Evolutionary conservation across 345 rosid genomes (phyloP), one percentile per base, ranked within the genome.

Genomic region (Acer campestre): DNA sequence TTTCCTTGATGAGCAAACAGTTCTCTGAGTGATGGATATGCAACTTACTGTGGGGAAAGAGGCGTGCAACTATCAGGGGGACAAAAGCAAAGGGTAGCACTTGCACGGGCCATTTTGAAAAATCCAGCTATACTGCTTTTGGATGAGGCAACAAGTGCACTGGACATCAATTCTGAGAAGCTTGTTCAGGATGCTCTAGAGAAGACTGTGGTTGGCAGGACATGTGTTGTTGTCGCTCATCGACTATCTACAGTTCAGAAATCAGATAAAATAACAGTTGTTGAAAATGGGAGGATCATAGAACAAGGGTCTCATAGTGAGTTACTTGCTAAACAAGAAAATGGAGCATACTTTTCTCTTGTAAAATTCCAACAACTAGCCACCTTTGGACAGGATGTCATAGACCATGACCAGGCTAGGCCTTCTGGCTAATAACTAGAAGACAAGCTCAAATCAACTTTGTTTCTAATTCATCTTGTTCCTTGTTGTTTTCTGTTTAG

Each of bases 121-220:
- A 77, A 78, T 55, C 85, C 88, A 7, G 74, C 84, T 11, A 59
- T 80, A 10, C 38, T 83, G 23, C 84, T 78, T 25, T 58, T 83
- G 66, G 87, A 82, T 64, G 84, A 87, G 75, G 90, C 85, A 0
- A 80, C 87, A 0, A 81, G 86, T 64, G 84, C 85, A 25, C 81
- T 78, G 9, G 85, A 80, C 76, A 81, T 80, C 18, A 64, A 79
- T 44, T 84, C 87, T 2, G 87, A 84, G 61, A 86, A 44, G 9
- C 49, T 79, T 10, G 79, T 83, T 31, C 81, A 81, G 63, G 78
- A 81, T 29, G 85, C 83, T 40, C 58, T 83, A 22, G 76, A 78
- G 29, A 76, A 78, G 77, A 74, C 67, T 13, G 74, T 77, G 82
- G 69, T 63, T 1, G 82, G 80, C 14, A 74, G 84, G 74, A 83